Conservation (phyloP, 2,329 filamentous ascomycete genomes). For the Mycogone perniciosa region DNA sequence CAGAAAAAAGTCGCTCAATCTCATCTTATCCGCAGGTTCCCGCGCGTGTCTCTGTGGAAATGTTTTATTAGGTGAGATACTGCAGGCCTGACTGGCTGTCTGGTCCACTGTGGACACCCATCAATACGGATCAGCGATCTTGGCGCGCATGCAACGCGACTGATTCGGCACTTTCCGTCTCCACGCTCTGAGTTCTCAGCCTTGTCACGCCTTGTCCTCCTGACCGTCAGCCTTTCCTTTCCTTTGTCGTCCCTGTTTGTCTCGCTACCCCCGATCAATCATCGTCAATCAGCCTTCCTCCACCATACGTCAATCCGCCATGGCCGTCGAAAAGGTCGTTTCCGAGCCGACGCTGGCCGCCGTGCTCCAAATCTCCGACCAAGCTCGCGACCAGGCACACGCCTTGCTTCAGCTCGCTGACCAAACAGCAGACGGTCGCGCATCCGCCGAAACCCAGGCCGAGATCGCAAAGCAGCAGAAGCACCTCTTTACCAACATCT, state of each 20-base stretch:
- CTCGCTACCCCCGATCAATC: not conserved
- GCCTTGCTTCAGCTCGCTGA: constrained; percentile 52
- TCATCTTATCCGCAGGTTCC: no score
- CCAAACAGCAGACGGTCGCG: constrained; percentile 37
- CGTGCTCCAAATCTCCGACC: constrained; percentile 65
- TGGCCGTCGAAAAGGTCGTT: constrained; percentile 36
- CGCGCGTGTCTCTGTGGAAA: no score
- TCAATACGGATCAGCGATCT: not conserved
- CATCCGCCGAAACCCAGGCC: constrained; percentile 43
- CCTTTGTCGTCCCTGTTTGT: not conserved
- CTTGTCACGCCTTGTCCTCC: constrained; percentile 2
- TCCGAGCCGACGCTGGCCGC: constrained; percentile 50
- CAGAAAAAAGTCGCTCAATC: no score
- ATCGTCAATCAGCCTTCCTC: not conserved
- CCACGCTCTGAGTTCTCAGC: constrained; percentile 5
- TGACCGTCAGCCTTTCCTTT: not conserved
- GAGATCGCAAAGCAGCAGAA: constrained; percentile 73
- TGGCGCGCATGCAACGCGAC: not conserved
- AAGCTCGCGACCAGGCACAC: constrained; percentile 66
- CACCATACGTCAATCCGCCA: constrained; percentile 11
- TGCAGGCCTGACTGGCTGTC: no score
- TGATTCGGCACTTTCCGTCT: constrained; percentile 1
- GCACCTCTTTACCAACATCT: constrained; percentile 68
- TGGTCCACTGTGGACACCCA: not conserved
- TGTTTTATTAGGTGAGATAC: no score